Base-by-base conservation (phyloP, 345 rosid species). In the Camelina hispida region DNA sequence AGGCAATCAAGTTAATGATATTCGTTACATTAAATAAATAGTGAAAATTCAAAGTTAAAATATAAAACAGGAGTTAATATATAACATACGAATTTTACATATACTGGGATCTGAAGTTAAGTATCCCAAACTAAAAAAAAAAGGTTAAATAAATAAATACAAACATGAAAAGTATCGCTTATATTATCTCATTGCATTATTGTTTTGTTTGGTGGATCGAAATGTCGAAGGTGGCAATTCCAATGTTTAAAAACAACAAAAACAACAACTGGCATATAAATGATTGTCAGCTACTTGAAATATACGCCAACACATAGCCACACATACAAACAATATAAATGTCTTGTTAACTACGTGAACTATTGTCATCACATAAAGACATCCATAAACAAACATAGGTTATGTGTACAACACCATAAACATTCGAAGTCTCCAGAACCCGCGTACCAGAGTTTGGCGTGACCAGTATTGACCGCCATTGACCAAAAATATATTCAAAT, bases 21-120 rank as follows among this genome's bases (percentile, higher is more conserved):
- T 68, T 60, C 62, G 11, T 43, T n/a, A 42, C 35, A 42, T 37
- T 66, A 40, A 17, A 60, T 22, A 51, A 51, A 30, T 16, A 10
- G 62, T 52, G 28, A 66, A 56, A 25, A 13, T 55, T 55, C 20
- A 59, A 25, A 18, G 44, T 25, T 73, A 55, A 25, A 7, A 2
- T 28, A 23, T 25, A 14, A 2, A 34, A 1, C 30, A 73, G 28
- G 3, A 25, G 38, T 34, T 34, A 37, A 9, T 37, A 57, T 20
- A 17, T 0, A 20, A 23, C 11, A 34, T 34, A 34, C 37, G 37
- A 34, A 34, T 43, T 23, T 44, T 43, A n/a, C 12, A 68, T 52
- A 15, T 76, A 61, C 73, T 32, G 74, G 67, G 74, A 68, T 43
- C 63, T 43, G 56, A 76, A 76, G 79, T 34, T 62, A 68, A 62